Conservation (phyloP, 2,329 filamentous ascomycete genomes). For the Colletotrichum kahawae region DNA sequence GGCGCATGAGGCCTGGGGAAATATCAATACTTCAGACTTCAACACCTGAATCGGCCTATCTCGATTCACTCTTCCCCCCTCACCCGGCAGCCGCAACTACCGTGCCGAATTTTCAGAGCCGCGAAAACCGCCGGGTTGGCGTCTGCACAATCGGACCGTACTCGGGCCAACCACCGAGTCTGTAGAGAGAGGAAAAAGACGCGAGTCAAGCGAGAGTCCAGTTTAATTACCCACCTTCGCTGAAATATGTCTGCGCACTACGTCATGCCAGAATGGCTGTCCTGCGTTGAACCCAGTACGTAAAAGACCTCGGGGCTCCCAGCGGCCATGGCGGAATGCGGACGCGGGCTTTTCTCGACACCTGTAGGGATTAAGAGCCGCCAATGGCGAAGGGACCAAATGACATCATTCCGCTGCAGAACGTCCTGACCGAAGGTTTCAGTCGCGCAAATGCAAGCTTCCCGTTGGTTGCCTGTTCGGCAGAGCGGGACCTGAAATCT, state of each 20-base stretch:
- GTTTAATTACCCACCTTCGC: not conserved
- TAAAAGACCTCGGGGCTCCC: not conserved
- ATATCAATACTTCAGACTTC: not conserved
- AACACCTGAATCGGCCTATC: not conserved
- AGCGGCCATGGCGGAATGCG: not conserved
- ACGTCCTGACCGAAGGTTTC: not conserved
- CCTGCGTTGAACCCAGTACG: not conserved
- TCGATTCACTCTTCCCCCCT: no score
- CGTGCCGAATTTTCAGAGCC: not conserved
- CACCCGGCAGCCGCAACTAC: not conserved
- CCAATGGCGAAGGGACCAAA: not conserved
- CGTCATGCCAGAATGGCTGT: not conserved
- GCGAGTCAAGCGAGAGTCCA: not conserved
- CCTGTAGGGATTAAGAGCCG: not conserved
- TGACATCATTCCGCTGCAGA: conserved; percentile 19
- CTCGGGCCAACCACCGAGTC: conserved; percentile 3
- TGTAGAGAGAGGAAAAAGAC: not conserved
- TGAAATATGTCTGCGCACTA: not conserved
- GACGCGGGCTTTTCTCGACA: not conserved
- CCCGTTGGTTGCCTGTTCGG: not conserved
- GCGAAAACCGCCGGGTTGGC: not conserved
- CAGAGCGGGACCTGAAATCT: not conserved
- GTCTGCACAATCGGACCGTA: not conserved
- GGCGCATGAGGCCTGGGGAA: not conserved
- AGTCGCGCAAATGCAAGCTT: not conserved